Evolutionary conservation across 2,329 filamentous ascomycete genomes (phyloP).

Genomic region (Cryphonectria japonica): DNA sequence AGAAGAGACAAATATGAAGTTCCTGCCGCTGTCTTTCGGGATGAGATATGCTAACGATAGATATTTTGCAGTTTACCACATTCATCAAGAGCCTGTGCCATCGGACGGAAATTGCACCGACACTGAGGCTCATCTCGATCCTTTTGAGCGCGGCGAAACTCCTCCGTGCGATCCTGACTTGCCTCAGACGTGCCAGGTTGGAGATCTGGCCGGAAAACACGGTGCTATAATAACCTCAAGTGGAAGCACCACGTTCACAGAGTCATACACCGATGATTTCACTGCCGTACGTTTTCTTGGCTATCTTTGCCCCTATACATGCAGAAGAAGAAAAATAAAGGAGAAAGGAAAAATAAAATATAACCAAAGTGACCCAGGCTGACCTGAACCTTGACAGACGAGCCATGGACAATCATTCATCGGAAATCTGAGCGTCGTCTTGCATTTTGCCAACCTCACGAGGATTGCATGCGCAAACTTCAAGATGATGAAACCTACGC

Average conservation of each 20-base stretch:
- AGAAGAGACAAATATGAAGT: not conserved
- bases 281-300: constrained; percentile 43
- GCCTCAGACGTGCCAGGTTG: constrained; percentile 72
- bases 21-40: no score
- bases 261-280: constrained; percentile 58
- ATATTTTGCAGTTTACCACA: constrained; percentile 65
- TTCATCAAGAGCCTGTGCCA: constrained; percentile 69
- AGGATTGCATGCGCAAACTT: constrained; percentile 70
- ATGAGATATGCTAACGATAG: constrained; percentile 28
- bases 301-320: not conserved
- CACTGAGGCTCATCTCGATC: constrained; percentile 72
- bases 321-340: no score
- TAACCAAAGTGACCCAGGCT: not conserved
- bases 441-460: constrained; percentile 67
- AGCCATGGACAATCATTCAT: constrained; percentile 59
- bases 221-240: constrained; percentile 60
- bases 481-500: constrained; percentile 28
- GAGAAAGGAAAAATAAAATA: no score
- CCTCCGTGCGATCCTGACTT: constrained; percentile 60
- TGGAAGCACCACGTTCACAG: constrained; percentile 43
- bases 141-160: constrained; percentile 65
- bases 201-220: constrained; percentile 76
- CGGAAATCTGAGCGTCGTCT: constrained; percentile 65
- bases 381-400: constrained; percentile 30
- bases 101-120: constrained; percentile 71